A percentile compares a stretch with the other conserved stretches of the same genome.
Evolutionary conservation across 108 stramenopile species (phyloP).

Genomic region (Parietichytrium sp.): DNA sequence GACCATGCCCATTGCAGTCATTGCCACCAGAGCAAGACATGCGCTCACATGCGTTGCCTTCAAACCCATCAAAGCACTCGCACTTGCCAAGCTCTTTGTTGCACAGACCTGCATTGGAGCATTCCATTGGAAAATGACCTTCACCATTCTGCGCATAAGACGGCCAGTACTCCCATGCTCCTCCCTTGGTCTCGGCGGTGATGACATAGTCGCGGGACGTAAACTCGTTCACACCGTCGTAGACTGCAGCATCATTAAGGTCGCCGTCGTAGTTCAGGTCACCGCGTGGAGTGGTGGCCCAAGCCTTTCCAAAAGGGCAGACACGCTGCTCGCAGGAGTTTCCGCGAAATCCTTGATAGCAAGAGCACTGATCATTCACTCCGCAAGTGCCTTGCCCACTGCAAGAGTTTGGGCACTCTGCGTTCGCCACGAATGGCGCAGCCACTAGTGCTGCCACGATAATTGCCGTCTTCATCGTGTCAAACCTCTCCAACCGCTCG

Average conservation of each 20-base stretch:
- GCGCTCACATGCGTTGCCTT: conserved; percentile 76
- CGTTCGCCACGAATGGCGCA: neutral
- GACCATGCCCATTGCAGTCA: conserved; percentile 65
- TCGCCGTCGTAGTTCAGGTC: conserved; percentile 44
- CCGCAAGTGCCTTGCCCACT: conserved; percentile 31
- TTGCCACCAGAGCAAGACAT: conserved; percentile 65
- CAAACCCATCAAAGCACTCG: conserved; percentile 76
- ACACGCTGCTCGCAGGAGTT: conserved; percentile 65
- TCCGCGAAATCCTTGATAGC: conserved; percentile 60
- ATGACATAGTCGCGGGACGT: conserved; percentile 19
- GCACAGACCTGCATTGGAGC: conserved; percentile 67
- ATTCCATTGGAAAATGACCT: conserved; percentile 41
- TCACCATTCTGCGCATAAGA: neutral
- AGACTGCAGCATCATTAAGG: conserved; percentile 54
- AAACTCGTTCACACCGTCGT: conserved; percentile 49
- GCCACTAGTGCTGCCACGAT: too few species aligned
- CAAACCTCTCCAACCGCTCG: too few species aligned
- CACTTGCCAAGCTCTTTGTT: conserved; percentile 70
- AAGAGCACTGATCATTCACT: conserved; percentile 50
- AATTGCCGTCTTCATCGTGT: too few species aligned
- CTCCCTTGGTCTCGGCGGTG: conserved; percentile 25
- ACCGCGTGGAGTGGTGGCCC: conserved; percentile 28
- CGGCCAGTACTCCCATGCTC: conserved; percentile 39
- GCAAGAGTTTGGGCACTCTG: conserved; percentile 10
- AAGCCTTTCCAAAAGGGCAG: conserved; percentile 60